These are phyloP conservation scores for Paspalum vaginatum DNA, from an alignment of 176 grass and related monocot species.

Conservation along the genomic window DNA sequence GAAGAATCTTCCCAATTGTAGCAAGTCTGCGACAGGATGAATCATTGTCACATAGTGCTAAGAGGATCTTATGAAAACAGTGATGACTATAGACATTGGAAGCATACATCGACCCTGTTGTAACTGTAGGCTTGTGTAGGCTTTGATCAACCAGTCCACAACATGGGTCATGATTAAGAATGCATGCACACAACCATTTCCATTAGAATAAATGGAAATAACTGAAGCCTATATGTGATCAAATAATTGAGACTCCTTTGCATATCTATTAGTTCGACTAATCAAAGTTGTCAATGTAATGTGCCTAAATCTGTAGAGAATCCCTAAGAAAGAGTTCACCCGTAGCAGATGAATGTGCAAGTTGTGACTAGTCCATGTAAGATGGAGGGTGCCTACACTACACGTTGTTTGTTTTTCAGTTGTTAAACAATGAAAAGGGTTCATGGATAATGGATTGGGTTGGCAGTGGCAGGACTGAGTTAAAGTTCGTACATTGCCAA, in stretches of 20 bases:
- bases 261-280: not conserved
- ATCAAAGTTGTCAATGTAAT: not conserved
- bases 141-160: conserved; percentile 1
- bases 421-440: not conserved
- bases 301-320: not conserved
- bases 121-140: not conserved
- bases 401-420: not conserved
- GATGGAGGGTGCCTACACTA: not conserved
- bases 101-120: not conserved
- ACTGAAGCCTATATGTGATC: not conserved
- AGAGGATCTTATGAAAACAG: not conserved
- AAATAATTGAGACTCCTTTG: not conserved
- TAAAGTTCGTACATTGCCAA: conserved; percentile 8
- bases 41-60: not conserved
- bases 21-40: not conserved
- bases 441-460: not conserved
- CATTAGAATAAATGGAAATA: not conserved
- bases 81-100: not conserved
- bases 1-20: not conserved
- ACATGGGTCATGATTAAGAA: not conserved
- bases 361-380: not conserved
- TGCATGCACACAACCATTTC: not conserved
- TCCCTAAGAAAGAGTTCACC: not conserved
- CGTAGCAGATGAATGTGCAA: not conserved
- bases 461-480: not conserved